These are phyloP conservation scores for grape (Vitis vinifera) DNA, from an alignment of 164 flowering plant genomes.

Conservation along the genomic window ASM3070453v1 NC_081814.1:12804501-12805000, in stretches of 20 bases:
- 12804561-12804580: constrained; percentile 77
- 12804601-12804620: constrained; percentile 63
- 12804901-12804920: too few relatives aligned
- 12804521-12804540: constrained; percentile 49
- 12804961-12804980: too few relatives aligned
- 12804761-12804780: constrained; percentile 60
- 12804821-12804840: too few relatives aligned
- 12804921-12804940: too few relatives aligned
- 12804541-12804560: constrained; percentile 74
- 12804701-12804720: constrained; percentile 45
- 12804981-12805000: too few relatives aligned
- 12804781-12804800: too few relatives aligned
- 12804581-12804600: constrained; percentile 62
- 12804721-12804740: constrained; percentile 69
- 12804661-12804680: constrained; percentile 78
- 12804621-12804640: constrained; percentile 62
- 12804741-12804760: constrained; percentile 81
- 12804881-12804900: too few relatives aligned
- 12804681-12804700: constrained; percentile 56
- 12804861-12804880: too few relatives aligned
- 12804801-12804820: too few relatives aligned
- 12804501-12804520: constrained; percentile 19
- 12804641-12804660: constrained; percentile 77
- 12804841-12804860: too few relatives aligned
- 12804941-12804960: too few relatives aligned